These are phyloP conservation scores for Xylaria bambusicola DNA, from an alignment of 495 filamentous ascomycete species.

Conservation along the genomic window DNA sequence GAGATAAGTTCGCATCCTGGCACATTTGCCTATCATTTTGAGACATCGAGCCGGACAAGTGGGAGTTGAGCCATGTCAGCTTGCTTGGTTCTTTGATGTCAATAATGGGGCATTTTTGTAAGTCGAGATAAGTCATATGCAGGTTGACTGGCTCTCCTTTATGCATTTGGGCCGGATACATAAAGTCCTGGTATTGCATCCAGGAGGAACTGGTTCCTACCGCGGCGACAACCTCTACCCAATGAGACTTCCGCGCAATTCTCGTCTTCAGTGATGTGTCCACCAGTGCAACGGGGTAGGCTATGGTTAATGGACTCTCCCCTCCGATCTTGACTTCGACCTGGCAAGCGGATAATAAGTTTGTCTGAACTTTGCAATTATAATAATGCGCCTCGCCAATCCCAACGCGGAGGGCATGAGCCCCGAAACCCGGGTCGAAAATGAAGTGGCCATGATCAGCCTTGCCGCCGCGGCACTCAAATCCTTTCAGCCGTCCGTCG, in stretches of 20 bases:
- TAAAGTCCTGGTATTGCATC: slow-evolving; percentile 14
- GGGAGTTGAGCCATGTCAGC: background rate
- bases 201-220: background rate
- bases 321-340: no score
- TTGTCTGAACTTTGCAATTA: no score
- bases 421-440: slow-evolving; percentile 24
- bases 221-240: background rate
- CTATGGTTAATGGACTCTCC: no score
- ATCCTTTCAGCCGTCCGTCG: slow-evolving; percentile 21
- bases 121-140: slow-evolving; percentile 32
- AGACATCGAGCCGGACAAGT: background rate
- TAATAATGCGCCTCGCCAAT: slow-evolving; percentile 30
- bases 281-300: no score
- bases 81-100: no score
- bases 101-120: slow-evolving; percentile 13
- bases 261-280: background rate
- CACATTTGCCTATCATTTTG: background rate
- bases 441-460: slow-evolving; percentile 29
- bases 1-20: no score
- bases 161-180: slow-evolving; percentile 22
- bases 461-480: slow-evolving; percentile 25
- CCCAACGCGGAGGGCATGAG: slow-evolving; percentile 28
- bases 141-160: slow-evolving; percentile 22
- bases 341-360: no score
- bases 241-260: slow-evolving; percentile 3